Evolutionary conservation across 1,284 basidiomycete genomes (phyloP).

Genomic region (Irpex sp.): DNA sequence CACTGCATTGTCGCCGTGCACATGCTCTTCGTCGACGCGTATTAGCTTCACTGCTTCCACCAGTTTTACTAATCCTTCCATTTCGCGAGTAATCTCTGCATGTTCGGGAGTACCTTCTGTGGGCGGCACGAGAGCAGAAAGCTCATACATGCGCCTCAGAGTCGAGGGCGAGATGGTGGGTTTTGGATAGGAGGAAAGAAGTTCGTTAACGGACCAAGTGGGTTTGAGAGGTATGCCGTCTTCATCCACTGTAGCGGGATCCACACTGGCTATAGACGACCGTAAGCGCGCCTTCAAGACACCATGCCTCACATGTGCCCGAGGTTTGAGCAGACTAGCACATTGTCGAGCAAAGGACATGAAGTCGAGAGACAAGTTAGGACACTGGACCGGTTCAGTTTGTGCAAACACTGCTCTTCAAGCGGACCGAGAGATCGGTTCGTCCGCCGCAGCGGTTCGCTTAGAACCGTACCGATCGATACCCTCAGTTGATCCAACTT

Average conservation of each 20-base stretch:
- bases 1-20: conserved; percentile 21
- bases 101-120: conserved; percentile 49
- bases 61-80: conserved; percentile 67
- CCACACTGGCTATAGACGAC: conserved; percentile 7
- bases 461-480: too few relatives aligned
- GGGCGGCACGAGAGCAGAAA: conserved; percentile 69
- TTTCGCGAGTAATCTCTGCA: conserved; percentile 44
- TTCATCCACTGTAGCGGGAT: conserved; percentile 39
- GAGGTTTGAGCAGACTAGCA: not conserved
- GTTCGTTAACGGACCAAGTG: conserved; percentile 73
- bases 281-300: not conserved
- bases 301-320: not conserved
- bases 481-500: too few relatives aligned
- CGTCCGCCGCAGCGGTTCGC: too few relatives aligned
- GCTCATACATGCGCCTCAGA: conserved; percentile 58
- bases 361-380: not conserved
- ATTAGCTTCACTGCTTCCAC: conserved; percentile 76
- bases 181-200: conserved; percentile 70
- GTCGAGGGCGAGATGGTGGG: conserved; percentile 54
- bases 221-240: conserved; percentile 59
- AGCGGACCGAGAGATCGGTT: too few relatives aligned
- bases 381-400: too few relatives aligned
- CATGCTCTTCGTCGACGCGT: conserved; percentile 31
- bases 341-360: conserved; percentile 1
- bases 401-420: too few relatives aligned